Base-by-base conservation (phyloP, 2,329 filamentous ascomycete species). In the Coleophoma cylindrospora region DNA sequence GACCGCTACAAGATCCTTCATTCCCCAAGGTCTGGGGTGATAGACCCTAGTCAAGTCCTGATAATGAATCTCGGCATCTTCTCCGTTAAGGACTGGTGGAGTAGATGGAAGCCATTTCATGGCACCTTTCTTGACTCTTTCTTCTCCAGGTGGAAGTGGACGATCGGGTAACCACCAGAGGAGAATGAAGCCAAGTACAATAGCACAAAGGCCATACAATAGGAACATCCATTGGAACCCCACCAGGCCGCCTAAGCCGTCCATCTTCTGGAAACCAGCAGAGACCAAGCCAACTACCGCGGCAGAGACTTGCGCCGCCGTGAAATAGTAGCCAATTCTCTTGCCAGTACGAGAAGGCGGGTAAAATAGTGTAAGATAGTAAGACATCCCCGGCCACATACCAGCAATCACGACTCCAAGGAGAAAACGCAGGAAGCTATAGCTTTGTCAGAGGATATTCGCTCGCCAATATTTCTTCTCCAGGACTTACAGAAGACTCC, bases 341-440 rank as follows among this genome's bases (percentile, higher is more conserved):
- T 94, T 95, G 13, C 88, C 91, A 1, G 87, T 94, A 12, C 88
- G 80, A 6, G 87, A 89, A 0, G 91, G 90, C 7, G 91, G 91
- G 64, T 96, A 96, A 74, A 95, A 96, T 8, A 95, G 76, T 0
- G 91, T 95, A 43, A 96, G 75, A 64, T 95, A 96, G 67, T 94
- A 94, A 10, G 89, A 83, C 91, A 96, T 95, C 45, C 91, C 91
- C 0, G 91, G 91, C 91, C 91, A 96, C 86, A 96, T 91, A 43
- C 91, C 91, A 1, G 91, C 91, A 64, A 91, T 91, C 21, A 95
- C 90, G 13, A 94, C 79, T 44, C 91, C 91, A 7, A 96, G 80
- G 11, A 96, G 76, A 50, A 96, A 85, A 8, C 91, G 84, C 27
- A 96, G 77, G n/a, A 95, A 74, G 58, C 80, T 80, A 41, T 3